Percentiles rank a stretch among this genome's conserved stretches.
phyloP scores from a whole-genome alignment of 176 grass and related monocot genomes.

The Echinochloa phyllopogon region DNA sequence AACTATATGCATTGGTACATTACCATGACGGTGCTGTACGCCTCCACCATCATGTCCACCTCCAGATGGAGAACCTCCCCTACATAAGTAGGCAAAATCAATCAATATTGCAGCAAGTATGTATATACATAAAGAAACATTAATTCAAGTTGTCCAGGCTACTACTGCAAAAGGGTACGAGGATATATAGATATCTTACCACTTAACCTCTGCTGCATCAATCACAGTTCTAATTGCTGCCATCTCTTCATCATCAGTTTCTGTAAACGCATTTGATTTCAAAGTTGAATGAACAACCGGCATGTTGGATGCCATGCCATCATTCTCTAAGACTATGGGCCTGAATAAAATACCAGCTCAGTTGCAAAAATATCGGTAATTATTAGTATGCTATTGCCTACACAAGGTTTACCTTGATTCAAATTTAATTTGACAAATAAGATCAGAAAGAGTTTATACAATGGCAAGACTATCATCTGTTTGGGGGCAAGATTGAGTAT shows the following conservation, averaged over 20 bases:
- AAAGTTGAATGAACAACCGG: not conserved
- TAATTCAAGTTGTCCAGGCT: not conserved
- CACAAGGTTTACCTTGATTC: not conserved
- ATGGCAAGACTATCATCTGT: not conserved
- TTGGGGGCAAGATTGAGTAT: not conserved
- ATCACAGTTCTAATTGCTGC: constrained; percentile 7
- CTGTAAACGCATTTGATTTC: not conserved
- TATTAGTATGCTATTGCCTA: not conserved
- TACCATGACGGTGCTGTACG: not conserved
- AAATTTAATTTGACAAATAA: not conserved
- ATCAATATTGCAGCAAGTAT: not conserved
- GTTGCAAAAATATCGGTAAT: not conserved
- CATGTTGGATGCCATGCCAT: not conserved
- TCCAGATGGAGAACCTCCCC: constrained; percentile 18
- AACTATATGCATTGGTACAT: not conserved
- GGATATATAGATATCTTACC: not conserved
- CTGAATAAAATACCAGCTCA: constrained; percentile 20
- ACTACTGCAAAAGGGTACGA: not conserved
- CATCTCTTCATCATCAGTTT: not conserved
- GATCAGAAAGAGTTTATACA: not conserved
- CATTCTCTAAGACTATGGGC: constrained; percentile 16
- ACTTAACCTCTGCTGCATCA: constrained; percentile 5
- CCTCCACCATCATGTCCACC: constrained; percentile 16
- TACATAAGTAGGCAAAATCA: not conserved
- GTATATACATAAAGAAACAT: not conserved